Percentiles rank a stretch among this genome's conserved stretches.
phyloP scores from a whole-genome alignment of 108 stramenopile genomes.

The Pseudonitzschia pungens region DNA sequence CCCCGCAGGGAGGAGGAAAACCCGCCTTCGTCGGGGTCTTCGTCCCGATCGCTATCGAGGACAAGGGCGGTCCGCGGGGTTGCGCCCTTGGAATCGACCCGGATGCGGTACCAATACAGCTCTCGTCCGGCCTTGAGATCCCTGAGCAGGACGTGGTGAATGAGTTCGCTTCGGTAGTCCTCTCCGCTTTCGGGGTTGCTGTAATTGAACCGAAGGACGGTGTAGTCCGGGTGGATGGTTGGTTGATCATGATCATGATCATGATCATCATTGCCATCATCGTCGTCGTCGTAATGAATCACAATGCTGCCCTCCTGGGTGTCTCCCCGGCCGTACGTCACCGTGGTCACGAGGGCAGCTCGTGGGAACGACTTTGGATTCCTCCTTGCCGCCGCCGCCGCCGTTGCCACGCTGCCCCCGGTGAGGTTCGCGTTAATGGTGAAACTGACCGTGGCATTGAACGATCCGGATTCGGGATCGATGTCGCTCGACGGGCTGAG shows the following conservation, averaged over 20 bases:
- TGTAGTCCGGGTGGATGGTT: too few relatives aligned
- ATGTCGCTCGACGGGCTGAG: conserved; percentile 38
- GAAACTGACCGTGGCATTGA: conserved; percentile 50
- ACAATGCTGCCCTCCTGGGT: conserved; percentile 13
- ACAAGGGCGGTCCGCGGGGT: too few relatives aligned
- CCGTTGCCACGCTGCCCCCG: too few relatives aligned
- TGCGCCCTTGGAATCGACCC: conserved; percentile 11
- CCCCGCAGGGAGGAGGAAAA: conserved; percentile 4
- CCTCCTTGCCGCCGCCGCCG: too few relatives aligned
- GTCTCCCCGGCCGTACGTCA: conserved; percentile 35
- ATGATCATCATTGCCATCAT: background rate
- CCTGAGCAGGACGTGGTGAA: conserved; percentile 45
- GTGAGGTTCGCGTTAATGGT: conserved; percentile 13
- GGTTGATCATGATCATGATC: too few relatives aligned
- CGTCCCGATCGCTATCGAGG: too few relatives aligned
- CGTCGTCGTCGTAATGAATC: background rate
- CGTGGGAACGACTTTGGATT: background rate
- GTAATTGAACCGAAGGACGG: conserved; percentile 22
- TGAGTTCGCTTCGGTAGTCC: conserved; percentile 40
- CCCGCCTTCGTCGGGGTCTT: background rate
- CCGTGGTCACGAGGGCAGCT: background rate
- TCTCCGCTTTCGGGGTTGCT: conserved; percentile 9
- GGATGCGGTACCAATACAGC: conserved; percentile 46
- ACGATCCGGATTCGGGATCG: conserved; percentile 4
- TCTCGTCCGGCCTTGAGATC: conserved; percentile 37